Conservation (phyloP, 371 early-diverging fungal species). For the Syncephalastrum monosporum region DNA sequence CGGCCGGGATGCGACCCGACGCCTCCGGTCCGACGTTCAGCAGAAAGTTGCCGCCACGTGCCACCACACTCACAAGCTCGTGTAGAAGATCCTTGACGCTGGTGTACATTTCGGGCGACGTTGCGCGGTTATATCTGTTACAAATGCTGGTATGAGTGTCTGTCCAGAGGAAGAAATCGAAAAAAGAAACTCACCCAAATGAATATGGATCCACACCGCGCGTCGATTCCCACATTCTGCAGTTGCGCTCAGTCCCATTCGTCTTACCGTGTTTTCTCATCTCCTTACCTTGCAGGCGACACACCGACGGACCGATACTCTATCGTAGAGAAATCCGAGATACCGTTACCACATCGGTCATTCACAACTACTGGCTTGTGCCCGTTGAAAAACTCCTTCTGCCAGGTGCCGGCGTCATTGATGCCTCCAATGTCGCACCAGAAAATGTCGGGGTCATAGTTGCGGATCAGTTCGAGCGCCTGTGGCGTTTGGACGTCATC, state of each 20-base stretch:
- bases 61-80: slow-evolving; percentile 23
- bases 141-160: not conserved
- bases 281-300: slow-evolving; percentile 18
- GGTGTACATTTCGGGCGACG: slow-evolving; percentile 26
- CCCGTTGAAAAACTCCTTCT: slow-evolving; percentile 24
- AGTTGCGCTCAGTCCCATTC: not conserved
- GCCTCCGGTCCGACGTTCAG: slow-evolving; percentile 32
- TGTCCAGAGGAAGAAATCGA: no score
- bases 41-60: slow-evolving; percentile 36
- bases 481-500: slow-evolving; percentile 41
- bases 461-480: slow-evolving; percentile 25
- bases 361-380: slow-evolving; percentile 24
- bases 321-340: slow-evolving; percentile 36
- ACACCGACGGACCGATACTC: slow-evolving; percentile 23
- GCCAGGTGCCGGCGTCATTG: slow-evolving; percentile 35
- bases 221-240: slow-evolving; percentile 41
- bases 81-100: slow-evolving; percentile 16
- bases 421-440: slow-evolving; percentile 49
- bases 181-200: slow-evolving; percentile 18
- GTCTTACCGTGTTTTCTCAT: not conserved
- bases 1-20: slow-evolving; percentile 18
- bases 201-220: slow-evolving; percentile 43
- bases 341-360: slow-evolving; percentile 34
- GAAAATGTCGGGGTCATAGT: slow-evolving; percentile 30
- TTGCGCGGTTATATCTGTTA: slow-evolving; percentile 24